Evolutionary conservation across 495 filamentous ascomycete species (phyloP).

Genomic region (Lophium mytilinum): DNA sequence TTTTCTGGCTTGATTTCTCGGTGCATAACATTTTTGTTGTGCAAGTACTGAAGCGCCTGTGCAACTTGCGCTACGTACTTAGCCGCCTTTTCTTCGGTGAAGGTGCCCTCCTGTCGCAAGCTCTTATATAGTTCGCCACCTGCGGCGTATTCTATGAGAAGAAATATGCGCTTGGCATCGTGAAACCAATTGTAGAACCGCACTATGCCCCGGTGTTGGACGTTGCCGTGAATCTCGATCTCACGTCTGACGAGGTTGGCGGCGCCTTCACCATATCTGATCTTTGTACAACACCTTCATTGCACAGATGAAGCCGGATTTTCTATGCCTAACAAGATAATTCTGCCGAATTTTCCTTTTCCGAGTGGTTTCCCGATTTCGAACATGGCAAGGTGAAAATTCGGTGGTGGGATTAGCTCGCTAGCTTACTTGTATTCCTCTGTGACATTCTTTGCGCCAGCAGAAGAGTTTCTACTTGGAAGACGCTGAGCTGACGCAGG

Average conservation of each 20-base stretch:
- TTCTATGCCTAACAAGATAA: background rate
- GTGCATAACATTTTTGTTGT: constrained; percentile 93
- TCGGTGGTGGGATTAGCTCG: too few relatives aligned
- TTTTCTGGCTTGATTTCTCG: constrained; percentile 98
- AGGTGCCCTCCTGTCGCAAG: background rate
- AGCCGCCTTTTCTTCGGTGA: constrained; percentile 59
- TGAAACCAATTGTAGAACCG: background rate
- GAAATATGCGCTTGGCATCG: background rate
- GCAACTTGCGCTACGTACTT: constrained; percentile 85
- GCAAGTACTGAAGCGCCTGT: constrained; percentile 81
- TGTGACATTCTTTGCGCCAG: too few relatives aligned
- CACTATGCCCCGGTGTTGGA: background rate
- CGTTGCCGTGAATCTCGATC: background rate
- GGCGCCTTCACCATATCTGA: too few relatives aligned
- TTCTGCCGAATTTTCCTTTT: background rate
- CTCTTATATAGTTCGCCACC: background rate
- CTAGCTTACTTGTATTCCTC: too few relatives aligned
- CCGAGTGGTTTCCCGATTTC: background rate
- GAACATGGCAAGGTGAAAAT: background rate
- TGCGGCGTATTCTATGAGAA: background rate
- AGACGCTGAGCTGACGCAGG: too few relatives aligned
- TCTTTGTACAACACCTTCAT: too few relatives aligned
- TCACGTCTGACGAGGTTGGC: too few relatives aligned
- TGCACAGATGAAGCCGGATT: background rate
- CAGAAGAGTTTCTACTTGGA: too few relatives aligned